These are phyloP conservation scores for Pisolithus tinctorius DNA, from an alignment of 768 basidiomycete species.

Conservation along the genomic window DNA sequence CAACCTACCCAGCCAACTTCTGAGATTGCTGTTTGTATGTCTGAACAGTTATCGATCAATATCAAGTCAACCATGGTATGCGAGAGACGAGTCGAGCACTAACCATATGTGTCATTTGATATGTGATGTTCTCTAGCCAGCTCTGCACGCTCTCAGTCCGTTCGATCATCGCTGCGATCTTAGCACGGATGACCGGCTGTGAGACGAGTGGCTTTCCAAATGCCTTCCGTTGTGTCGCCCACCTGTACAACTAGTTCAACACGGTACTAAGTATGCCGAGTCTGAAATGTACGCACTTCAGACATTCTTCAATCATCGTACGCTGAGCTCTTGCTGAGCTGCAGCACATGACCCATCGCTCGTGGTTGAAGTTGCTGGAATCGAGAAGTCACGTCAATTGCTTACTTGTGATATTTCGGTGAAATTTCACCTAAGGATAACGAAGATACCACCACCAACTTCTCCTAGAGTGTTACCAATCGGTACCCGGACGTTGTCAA, in stretches of 20 bases:
- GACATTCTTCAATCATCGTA: slow-evolving; percentile 67
- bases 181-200: slow-evolving; percentile 82
- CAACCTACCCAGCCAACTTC: slow-evolving; percentile 61
- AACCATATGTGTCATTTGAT: slow-evolving; percentile 83
- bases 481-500: slow-evolving; percentile 81
- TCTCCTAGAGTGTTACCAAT: slow-evolving; percentile 75
- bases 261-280: neutral
- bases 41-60: slow-evolving; percentile 21
- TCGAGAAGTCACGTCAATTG: neutral
- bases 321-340: slow-evolving; percentile 68
- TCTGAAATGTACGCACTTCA: slow-evolving; percentile 44
- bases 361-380: slow-evolving; percentile 85
- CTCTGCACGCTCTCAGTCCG: slow-evolving; percentile 73
- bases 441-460: slow-evolving; percentile 56
- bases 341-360: slow-evolving; percentile 89
- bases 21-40: slow-evolving; percentile 68
- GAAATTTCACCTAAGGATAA: slow-evolving; percentile 43
- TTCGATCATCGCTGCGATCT: slow-evolving; percentile 86
- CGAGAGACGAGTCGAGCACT: slow-evolving; percentile 3
- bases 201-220: slow-evolving; percentile 84
- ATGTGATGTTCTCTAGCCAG: slow-evolving; percentile 86
- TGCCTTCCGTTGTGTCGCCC: slow-evolving; percentile 84
- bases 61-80: neutral
- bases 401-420: neutral
- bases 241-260: slow-evolving; percentile 38